Evolutionary conservation across 768 basidiomycete species (phyloP), one percentile per base, ranked within the genome.

Genomic region (Cystobasidiopsis lactophilus): DNA sequence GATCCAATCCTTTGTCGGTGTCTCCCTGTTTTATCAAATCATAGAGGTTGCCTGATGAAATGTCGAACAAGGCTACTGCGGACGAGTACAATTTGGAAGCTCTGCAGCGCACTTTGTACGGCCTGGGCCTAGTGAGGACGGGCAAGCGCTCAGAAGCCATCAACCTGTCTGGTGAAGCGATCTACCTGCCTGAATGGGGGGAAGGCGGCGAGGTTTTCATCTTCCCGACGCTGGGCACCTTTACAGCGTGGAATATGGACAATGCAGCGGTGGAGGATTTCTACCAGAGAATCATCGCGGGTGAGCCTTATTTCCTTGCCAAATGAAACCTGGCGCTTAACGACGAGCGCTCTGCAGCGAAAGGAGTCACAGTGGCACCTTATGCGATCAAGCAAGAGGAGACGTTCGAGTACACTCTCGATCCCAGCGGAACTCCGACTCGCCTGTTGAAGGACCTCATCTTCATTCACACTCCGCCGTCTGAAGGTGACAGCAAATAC

Each of bases 71-170:
- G 33, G 33, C 33, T 9, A 61, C 60, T 9, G 60, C 62, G 1
- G 56, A 61, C 39, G 46, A 50, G 18, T 63, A 60, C 52, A 46
- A 61, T 35, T 59, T 58, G 11, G 33, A 55, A 4, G 52, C 53
- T 1, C 56, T 63, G 0, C 52, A 59, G 29, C 41, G 57, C 24
- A 24, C 37, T 3, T 47, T 63, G 1, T 38, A 58, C 39, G 33
- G 48, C 2, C 39, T 50, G 13, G 54, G 57, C 1, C 52, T 63
- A 27, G 27, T 56, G 21, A 41, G 52, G 16, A 30, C 40, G 33
- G 52, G 52, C 13, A 40, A 56, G n/a, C 41, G 41, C 11, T 14
- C 13, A 21, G 55, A 56, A 46, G 55, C 55, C 18, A 52, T 56
- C 37, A 56, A 56, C 38, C 40, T 57, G 23, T 39, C 50, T 39